These are phyloP conservation scores for Suaeda aralocaspica DNA, from an alignment of 148 eudicot genomes.

Conservation along the genomic window DNA sequence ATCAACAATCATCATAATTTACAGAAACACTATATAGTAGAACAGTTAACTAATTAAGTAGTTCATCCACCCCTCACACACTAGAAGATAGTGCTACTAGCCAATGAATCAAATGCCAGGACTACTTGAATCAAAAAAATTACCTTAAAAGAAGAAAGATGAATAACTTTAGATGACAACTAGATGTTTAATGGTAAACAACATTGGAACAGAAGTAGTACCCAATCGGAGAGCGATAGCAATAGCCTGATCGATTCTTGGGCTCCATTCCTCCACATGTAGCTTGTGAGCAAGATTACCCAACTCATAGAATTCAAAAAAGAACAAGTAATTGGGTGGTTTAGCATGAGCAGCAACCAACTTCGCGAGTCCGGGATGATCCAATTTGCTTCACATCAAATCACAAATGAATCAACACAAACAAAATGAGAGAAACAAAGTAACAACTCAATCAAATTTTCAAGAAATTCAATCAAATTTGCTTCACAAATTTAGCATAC, in stretches of 20 bases:
- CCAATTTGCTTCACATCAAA: constrained; percentile 64
- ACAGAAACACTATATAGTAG: neutral
- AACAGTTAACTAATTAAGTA: neutral
- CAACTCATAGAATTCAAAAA: constrained; percentile 62
- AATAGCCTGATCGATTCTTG: constrained; percentile 53
- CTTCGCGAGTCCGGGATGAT: constrained; percentile 77
- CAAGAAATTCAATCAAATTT: neutral
- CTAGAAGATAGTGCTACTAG: neutral
- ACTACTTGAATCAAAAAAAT: neutral
- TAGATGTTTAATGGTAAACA: neutral
- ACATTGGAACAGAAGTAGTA: constrained; percentile 17
- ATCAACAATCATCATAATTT: neutral
- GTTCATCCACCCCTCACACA: neutral
- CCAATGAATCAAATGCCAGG: neutral
- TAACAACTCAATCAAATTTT: no score
- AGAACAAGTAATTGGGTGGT: constrained; percentile 96
- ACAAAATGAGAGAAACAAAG: neutral
- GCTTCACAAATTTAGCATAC: neutral
- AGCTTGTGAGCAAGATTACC: constrained; percentile 75
- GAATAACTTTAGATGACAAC: neutral
- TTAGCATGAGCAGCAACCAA: constrained; percentile 84
- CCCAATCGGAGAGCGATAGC: constrained; percentile 53
- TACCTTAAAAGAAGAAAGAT: neutral
- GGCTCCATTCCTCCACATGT: constrained; percentile 90
- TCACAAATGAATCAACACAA: neutral